These are phyloP conservation scores for Choanephora cucurbitarum DNA, from an alignment of 371 early-diverging fungal species.

Conservation along the genomic window DNA sequence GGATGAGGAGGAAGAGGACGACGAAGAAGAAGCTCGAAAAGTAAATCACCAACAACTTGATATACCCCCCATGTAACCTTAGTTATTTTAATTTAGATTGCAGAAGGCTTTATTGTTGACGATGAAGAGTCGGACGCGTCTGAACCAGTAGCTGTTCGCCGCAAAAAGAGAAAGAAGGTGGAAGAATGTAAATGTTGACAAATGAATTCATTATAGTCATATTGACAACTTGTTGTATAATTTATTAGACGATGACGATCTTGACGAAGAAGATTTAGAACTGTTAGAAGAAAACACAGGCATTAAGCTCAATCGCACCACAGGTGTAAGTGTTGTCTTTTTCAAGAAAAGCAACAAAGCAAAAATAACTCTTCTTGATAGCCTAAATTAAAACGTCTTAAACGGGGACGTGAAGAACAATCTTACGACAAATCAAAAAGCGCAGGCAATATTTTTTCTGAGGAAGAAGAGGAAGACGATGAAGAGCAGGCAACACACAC, in stretches of 20 bases:
- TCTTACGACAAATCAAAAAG: constrained; percentile 38
- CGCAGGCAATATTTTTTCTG: constrained; percentile 60
- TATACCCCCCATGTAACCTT: neutral
- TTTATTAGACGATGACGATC: constrained; percentile 56
- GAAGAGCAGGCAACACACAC: constrained; percentile 30
- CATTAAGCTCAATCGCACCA: constrained; percentile 51
- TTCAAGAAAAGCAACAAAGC: neutral
- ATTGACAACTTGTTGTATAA: neutral
- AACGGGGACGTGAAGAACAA: constrained; percentile 64
- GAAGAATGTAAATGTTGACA: constrained; percentile 42
- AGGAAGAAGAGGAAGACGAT: constrained; percentile 52
- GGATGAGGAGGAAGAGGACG: constrained; percentile 61
- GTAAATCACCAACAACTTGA: constrained; percentile 21
- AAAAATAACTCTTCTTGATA: constrained; percentile 16
- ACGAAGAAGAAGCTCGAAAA: constrained; percentile 58
- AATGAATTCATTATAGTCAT: neutral
- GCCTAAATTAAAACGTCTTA: constrained; percentile 70
- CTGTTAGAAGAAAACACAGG: constrained; percentile 86
- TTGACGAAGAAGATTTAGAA: constrained; percentile 90
- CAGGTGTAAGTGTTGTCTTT: constrained; percentile 42
- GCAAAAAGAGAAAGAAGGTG: constrained; percentile 55
- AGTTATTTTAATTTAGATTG: constrained; percentile 42
- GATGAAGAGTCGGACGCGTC: constrained; percentile 60
- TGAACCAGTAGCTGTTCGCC: constrained; percentile 38
- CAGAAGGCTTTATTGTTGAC: constrained; percentile 68